A percentile compares a stretch with the other conserved stretches of the same genome.
Conservation (phyloP, 192 early-diverging fungal genomes). For the Coemansia sp. region DNA sequence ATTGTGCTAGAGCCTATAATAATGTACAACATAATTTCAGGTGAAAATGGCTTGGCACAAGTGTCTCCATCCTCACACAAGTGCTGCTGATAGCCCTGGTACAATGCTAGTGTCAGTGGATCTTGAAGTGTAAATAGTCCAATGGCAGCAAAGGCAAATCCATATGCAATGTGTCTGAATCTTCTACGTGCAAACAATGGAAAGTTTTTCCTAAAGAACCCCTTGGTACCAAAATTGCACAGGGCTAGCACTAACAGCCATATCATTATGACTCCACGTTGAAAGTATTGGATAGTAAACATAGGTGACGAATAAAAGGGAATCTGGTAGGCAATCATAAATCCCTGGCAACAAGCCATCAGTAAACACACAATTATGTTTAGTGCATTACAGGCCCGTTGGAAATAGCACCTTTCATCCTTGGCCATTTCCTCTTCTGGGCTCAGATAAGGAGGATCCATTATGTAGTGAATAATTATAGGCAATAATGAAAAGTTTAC, state of each 20-base stretch:
- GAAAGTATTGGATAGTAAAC: not conserved
- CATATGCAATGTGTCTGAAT: not conserved
- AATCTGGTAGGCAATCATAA: not conserved
- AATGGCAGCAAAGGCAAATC: not conserved
- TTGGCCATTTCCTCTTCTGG: not conserved
- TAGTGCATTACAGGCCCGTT: not conserved
- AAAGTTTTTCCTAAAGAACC: not conserved
- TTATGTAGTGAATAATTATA: not conserved
- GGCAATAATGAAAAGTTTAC: not conserved
- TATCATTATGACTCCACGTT: not conserved
- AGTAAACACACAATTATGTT: not conserved
- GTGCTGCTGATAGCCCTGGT: not conserved
- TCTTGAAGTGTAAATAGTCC: not conserved
- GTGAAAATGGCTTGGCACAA: not conserved
- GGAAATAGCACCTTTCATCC: not conserved
- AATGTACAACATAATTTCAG: not conserved
- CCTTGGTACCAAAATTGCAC: not conserved
- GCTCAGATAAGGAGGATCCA: not conserved
- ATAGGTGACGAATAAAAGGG: not conserved
- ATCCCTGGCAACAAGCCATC: not conserved
- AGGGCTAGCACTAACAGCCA: not conserved
- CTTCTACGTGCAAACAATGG: not conserved
- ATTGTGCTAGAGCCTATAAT: not conserved
- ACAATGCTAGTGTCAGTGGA: conserved; percentile 1
- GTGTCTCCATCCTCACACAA: not conserved